These are phyloP conservation scores for Tubosaeta sp. DNA, from an alignment of 768 basidiomycete species.

Conservation along the genomic window DNA sequence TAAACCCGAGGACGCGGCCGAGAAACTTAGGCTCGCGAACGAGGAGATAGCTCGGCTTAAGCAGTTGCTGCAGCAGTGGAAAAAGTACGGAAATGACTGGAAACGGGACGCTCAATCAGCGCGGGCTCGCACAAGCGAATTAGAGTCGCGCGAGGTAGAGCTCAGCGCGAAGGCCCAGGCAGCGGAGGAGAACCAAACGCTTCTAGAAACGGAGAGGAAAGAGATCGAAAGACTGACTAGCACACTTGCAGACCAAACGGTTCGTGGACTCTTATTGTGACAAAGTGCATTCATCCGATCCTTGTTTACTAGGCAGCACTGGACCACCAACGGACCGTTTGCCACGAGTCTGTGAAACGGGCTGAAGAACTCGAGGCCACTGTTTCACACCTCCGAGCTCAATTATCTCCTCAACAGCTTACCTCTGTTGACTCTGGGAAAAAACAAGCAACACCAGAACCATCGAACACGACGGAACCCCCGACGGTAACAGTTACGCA, in stretches of 20 bases:
- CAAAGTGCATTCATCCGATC: neutral
- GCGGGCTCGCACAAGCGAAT: slow-evolving; percentile 9
- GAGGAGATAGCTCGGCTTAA: slow-evolving; percentile 19
- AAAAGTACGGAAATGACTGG: slow-evolving; percentile 23
- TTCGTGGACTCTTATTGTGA: slow-evolving; percentile 10
- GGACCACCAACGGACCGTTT: slow-evolving; percentile 11
- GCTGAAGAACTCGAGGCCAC: slow-evolving; percentile 15
- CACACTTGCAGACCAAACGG: slow-evolving; percentile 20
- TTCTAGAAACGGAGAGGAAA: slow-evolving; percentile 2
- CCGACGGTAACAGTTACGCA: slow-evolving; percentile 8
- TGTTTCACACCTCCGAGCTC: slow-evolving; percentile 16
- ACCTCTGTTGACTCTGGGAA: slow-evolving; percentile 7
- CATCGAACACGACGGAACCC: neutral
- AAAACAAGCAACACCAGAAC: neutral
- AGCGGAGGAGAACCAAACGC: slow-evolving; percentile 7
- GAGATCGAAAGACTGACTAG: slow-evolving; percentile 12
- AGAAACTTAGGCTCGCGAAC: slow-evolving; percentile 14
- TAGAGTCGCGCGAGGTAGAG: slow-evolving; percentile 8
- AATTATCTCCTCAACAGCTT: slow-evolving; percentile 18
- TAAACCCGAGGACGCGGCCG: slow-evolving; percentile 1
- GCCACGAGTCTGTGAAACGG: slow-evolving; percentile 12
- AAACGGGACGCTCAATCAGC: slow-evolving; percentile 20
- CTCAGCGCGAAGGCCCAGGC: slow-evolving; percentile 9
- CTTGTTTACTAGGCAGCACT: slow-evolving; percentile 8
- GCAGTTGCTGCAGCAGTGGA: slow-evolving; percentile 20